Evolutionary conservation across 2,329 filamentous ascomycete species (phyloP).

Genomic region (Westerdykella ornata): DNA sequence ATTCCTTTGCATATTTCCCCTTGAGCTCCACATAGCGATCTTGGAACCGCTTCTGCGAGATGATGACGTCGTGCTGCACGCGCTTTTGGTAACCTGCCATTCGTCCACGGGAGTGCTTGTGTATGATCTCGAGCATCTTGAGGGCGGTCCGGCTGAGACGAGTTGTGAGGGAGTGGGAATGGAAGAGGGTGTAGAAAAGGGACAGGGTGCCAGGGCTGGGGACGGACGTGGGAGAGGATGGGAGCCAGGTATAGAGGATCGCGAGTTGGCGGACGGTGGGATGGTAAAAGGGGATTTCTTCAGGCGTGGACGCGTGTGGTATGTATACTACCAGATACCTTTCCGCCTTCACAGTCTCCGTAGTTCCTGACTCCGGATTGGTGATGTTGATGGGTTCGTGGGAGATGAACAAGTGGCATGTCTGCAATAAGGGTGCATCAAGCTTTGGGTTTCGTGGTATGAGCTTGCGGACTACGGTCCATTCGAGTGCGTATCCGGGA

Average conservation of each 20-base stretch:
- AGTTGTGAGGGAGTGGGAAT: slow-evolving; percentile 32
- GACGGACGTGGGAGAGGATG: slow-evolving; percentile 15
- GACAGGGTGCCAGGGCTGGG: slow-evolving; percentile 38
- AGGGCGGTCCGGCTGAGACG: slow-evolving; percentile 62
- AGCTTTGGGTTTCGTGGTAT: slow-evolving; percentile 75
- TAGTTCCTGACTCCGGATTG: slow-evolving; percentile 2
- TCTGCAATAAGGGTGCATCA: slow-evolving; percentile 72
- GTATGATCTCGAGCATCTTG: slow-evolving; percentile 59
- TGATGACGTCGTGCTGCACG: slow-evolving; percentile 73
- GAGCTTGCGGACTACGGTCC: slow-evolving; percentile 66
- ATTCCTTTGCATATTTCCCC: slow-evolving; percentile 61
- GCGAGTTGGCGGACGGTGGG: slow-evolving; percentile 67
- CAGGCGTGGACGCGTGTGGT: slow-evolving; percentile 58
- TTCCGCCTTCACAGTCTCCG: slow-evolving; percentile 19
- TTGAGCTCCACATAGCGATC: slow-evolving; percentile 78
- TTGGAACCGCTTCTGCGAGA: slow-evolving; percentile 71
- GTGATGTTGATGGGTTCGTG: slow-evolving; percentile 14
- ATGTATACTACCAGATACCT: slow-evolving; percentile 65
- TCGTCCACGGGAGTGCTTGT: slow-evolving; percentile 66
- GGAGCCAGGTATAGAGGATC: slow-evolving; percentile 63
- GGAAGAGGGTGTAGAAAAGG: slow-evolving; percentile 48
- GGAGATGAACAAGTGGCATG: slow-evolving; percentile 62
- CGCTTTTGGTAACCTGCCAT: slow-evolving; percentile 67
- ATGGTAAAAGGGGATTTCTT: slow-evolving; percentile 80
- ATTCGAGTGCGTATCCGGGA: slow-evolving; percentile 44